These are phyloP conservation scores for Ustilago cynodontis DNA, from an alignment of 1,284 basidiomycete genomes.

Conservation along the genomic window DNA sequence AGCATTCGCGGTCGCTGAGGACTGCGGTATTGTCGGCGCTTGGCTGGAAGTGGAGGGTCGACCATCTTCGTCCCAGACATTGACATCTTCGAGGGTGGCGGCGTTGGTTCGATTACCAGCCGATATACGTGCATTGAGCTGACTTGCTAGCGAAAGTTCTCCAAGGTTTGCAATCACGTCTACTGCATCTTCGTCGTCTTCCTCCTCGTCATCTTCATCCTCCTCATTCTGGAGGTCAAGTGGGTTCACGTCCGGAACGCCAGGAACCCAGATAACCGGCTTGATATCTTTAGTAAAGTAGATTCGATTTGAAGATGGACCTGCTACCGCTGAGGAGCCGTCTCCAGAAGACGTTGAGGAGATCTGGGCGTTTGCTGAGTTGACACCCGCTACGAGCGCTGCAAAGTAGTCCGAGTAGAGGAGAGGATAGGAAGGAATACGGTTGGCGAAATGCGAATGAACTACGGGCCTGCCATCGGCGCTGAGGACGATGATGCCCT, in stretches of 20 bases:
- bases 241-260: constrained; percentile 45
- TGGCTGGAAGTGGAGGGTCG: not conserved
- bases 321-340: constrained; percentile 4
- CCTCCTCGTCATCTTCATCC: constrained; percentile 30
- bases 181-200: constrained; percentile 24
- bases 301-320: constrained; percentile 32
- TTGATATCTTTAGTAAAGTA: constrained; percentile 53
- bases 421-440: constrained; percentile 81
- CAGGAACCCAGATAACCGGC: constrained; percentile 58
- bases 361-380: constrained; percentile 47
- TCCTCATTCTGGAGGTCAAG: constrained; percentile 34
- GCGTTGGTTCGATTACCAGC: constrained; percentile 20
- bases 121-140: constrained; percentile 40
- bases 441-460: constrained; percentile 87
- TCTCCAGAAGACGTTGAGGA: constrained; percentile 15
- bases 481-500: constrained; percentile 90
- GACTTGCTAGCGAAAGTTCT: constrained; percentile 47
- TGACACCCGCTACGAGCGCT: constrained; percentile 73
- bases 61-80: constrained; percentile 48
- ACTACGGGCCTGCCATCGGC: constrained; percentile 86
- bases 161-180: constrained; percentile 26
- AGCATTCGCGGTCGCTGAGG: not conserved
- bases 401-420: constrained; percentile 88
- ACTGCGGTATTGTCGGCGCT: not conserved
- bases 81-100: constrained; percentile 27